Evolutionary conservation across 495 filamentous ascomycete genomes (phyloP), one percentile per base, ranked within the genome.

Genomic region (Trichoderma orchidacearum): DNA sequence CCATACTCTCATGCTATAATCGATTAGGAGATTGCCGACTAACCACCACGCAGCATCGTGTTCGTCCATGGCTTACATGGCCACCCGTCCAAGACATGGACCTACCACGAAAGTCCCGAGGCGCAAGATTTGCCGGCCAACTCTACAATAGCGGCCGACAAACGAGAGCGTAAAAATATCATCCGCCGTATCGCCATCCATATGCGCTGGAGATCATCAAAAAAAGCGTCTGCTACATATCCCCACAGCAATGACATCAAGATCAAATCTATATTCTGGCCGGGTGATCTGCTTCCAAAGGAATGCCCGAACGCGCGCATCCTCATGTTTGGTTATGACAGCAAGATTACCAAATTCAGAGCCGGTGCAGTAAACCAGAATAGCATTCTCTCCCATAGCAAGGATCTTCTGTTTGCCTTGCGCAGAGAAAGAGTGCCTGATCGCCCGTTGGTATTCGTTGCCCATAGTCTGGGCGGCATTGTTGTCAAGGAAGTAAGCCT

Each of bases 271-370:
- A 54, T 65, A 21, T 69, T 62, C 31, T 74, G 71, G 70, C 71
- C 69, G 1, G 45, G 57, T 48, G 68, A 75, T 48, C 52, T 74
- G 9, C 58, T 75, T 27, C 68, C 72, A 9, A 3, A 45, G 13
- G 60, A 67, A 31, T 61, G 66, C 32, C 58, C 64, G 1, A 56
- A 65, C 27, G 53, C 66, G 6, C 63, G 72, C 29, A 64, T 75
- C 25, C 51, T 74, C n/a, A 64, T 61, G 1, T 75, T 61, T 54
- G 72, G 72, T 0, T 76, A 75, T 52, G 70, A 74, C 59, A 70
- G 63, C 41, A 66, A 65, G 11, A 58, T 75, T 28, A 57, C 69
- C 8, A 63, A 66, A 31, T 60, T 57, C 15, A 62, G 69, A 3
- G 60, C 51, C 0, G 51, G 60, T 5, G 18, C 51, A 1, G 48